phyloP scores from a whole-genome alignment of 2,329 filamentous ascomycete genomes.

The Coniella vitis region DNA sequence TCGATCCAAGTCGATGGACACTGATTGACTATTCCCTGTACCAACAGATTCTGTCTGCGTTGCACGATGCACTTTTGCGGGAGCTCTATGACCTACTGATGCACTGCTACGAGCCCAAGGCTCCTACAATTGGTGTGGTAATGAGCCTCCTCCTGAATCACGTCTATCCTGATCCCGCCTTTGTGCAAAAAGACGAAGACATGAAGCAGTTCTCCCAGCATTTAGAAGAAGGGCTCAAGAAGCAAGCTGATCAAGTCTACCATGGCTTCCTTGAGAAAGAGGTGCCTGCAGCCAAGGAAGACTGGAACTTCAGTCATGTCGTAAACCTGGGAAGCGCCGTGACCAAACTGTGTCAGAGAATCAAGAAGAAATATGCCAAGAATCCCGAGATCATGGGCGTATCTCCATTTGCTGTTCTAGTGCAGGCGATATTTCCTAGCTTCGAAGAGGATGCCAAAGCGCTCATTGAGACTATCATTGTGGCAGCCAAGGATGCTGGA shows the following conservation, averaged over 20 bases:
- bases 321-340: conserved; percentile 83
- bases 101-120: conserved; percentile 83
- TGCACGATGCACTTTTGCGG: conserved; percentile 77
- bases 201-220: conserved; percentile 64
- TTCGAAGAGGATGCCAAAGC: conserved; percentile 87
- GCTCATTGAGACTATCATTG: conserved; percentile 74
- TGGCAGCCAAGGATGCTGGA: conserved; percentile 60
- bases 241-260: conserved; percentile 75
- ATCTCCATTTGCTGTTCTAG: conserved; percentile 59
- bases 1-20: conserved; percentile 59
- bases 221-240: conserved; percentile 63
- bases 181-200: conserved; percentile 64
- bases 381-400: conserved; percentile 81
- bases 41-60: conserved; percentile 63
- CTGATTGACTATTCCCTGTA: conserved; percentile 63
- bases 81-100: conserved; percentile 86
- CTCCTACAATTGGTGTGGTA: conserved; percentile 70
- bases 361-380: conserved; percentile 85
- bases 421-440: conserved; percentile 77
- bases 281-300: conserved; percentile 70
- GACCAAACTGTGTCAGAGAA: conserved; percentile 76
- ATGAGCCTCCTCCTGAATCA: conserved; percentile 78
- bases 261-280: conserved; percentile 69
- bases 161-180: conserved; percentile 70
- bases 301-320: conserved; percentile 88